Percentiles rank a stretch among this genome's conserved stretches.
Conservation (phyloP, 306 rosid species). For the Purshia tridentata region DNA sequence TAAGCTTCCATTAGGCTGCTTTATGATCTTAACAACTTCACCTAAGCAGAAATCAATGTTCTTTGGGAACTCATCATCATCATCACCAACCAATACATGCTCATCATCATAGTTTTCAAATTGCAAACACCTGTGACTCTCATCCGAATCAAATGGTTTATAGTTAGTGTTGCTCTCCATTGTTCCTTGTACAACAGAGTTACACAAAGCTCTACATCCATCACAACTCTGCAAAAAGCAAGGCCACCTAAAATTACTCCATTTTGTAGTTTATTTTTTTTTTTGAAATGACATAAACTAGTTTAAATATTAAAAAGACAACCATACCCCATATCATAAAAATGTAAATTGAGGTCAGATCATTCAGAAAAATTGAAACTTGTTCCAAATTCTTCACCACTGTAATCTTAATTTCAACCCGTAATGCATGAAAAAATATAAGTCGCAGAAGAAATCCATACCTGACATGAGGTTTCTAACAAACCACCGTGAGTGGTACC, state of each 20-base stretch:
- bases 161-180: constrained; percentile 10
- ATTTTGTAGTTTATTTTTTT: neutral
- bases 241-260: constrained; percentile 9
- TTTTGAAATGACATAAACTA: neutral
- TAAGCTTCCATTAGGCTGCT: constrained; percentile 9
- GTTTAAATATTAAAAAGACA: neutral
- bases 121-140: constrained; percentile 16
- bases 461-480: neutral
- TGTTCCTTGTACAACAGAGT: constrained; percentile 1
- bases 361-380: neutral
- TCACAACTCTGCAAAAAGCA: constrained; percentile 16
- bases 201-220: constrained; percentile 19
- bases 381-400: neutral
- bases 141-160: constrained; percentile 20
- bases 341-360: neutral
- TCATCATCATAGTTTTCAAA: constrained; percentile 17
- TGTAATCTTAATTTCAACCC: neutral
- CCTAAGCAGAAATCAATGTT: constrained; percentile 13
- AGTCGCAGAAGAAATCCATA: constrained; percentile 1
- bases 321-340: neutral
- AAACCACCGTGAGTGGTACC: neutral
- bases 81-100: constrained; percentile 10
- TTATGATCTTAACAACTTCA: neutral
- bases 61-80: neutral
- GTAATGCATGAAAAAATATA: neutral